Conservation (phyloP, 352 stramenopile species). For the Phytophthora macrochlamydospora region DNA sequence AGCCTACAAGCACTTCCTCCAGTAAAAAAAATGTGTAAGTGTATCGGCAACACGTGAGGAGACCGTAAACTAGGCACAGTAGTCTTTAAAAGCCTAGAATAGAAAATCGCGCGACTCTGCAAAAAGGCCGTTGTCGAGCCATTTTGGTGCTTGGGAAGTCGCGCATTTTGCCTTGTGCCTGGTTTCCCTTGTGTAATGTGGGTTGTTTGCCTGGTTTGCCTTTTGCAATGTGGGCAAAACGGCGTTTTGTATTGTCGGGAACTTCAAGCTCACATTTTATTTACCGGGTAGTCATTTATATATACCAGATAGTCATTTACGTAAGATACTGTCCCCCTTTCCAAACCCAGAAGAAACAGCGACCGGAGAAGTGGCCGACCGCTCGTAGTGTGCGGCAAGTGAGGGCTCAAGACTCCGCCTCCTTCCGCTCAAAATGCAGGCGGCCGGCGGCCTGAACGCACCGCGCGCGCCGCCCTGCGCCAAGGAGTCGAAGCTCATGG, state of each 20-base stretch:
- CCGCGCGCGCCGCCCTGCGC: conserved; percentile 47
- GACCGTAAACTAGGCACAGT: too few species aligned
- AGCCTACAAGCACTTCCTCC: conserved; percentile 80
- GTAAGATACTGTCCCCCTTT: neutral
- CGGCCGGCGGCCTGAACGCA: conserved; percentile 21
- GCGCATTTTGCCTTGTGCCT: neutral
- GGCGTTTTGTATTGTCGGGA: too few species aligned
- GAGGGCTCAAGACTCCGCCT: neutral
- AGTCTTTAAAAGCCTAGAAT: too few species aligned
- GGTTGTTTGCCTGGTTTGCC: too few species aligned
- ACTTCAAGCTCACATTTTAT: too few species aligned
- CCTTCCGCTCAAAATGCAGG: conserved; percentile 22
- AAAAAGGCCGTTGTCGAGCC: too few species aligned
- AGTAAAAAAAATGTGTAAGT: conserved; percentile 67
- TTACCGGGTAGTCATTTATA: too few species aligned
- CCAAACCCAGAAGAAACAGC: conserved; percentile 2
- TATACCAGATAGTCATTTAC: neutral
- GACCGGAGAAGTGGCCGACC: neutral
- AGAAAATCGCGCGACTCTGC: too few species aligned
- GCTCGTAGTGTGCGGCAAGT: neutral
- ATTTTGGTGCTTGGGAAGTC: too few species aligned
- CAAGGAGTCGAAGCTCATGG: conserved; percentile 66
- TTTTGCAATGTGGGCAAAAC: too few species aligned
- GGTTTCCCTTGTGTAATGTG: too few species aligned
- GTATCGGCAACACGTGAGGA: too few species aligned